phyloP scores from a whole-genome alignment of 2,329 filamentous ascomycete species.

The Penicillium hesseltinei region DNA sequence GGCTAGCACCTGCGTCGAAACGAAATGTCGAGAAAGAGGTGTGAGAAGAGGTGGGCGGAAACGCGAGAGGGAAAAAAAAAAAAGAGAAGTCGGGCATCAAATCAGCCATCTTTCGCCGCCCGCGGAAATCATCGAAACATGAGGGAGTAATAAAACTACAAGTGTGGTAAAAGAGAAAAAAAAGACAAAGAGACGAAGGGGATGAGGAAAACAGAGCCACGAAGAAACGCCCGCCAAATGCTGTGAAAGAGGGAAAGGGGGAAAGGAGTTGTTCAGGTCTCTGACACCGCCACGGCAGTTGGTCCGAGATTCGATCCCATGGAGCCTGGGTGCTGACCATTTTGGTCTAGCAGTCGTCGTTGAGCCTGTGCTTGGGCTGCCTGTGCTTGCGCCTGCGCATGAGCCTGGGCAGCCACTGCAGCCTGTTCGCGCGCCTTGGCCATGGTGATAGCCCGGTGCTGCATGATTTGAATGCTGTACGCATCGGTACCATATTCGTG shows the following conservation, averaged over 20 bases:
- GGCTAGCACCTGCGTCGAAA: slow-evolving; percentile 14
- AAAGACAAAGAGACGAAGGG: slow-evolving; percentile 23
- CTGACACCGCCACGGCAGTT: slow-evolving; percentile 29
- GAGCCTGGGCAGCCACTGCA: slow-evolving; percentile 43
- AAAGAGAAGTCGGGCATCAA: slow-evolving; percentile 14
- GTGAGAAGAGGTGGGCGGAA: slow-evolving; percentile 6
- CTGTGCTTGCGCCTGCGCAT: slow-evolving; percentile 42
- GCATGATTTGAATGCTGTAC: slow-evolving; percentile 56
- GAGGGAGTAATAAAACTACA: slow-evolving; percentile 32
- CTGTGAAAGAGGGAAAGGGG: slow-evolving; percentile 18
- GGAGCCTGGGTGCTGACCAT: slow-evolving; percentile 23
- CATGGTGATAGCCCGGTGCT: slow-evolving; percentile 54
- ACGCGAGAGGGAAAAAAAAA: slow-evolving; percentile 4
- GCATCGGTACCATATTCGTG: slow-evolving; percentile 74
- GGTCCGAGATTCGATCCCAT: slow-evolving; percentile 27
- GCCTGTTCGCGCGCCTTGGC: slow-evolving; percentile 45
- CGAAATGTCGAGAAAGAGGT: slow-evolving; percentile 10
- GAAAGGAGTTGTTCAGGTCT: slow-evolving; percentile 29
- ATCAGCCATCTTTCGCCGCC: slow-evolving; percentile 18
- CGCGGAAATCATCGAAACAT: slow-evolving; percentile 24
- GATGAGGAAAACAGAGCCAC: slow-evolving; percentile 21
- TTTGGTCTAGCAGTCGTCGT: slow-evolving; percentile 39
- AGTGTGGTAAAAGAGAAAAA: slow-evolving; percentile 19
- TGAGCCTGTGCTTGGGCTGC: slow-evolving; percentile 39
- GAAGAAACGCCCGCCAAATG: slow-evolving; percentile 37